Conservation (phyloP, 2,329 filamentous ascomycete genomes). For the Neopestalotiopsis rosae region DNA sequence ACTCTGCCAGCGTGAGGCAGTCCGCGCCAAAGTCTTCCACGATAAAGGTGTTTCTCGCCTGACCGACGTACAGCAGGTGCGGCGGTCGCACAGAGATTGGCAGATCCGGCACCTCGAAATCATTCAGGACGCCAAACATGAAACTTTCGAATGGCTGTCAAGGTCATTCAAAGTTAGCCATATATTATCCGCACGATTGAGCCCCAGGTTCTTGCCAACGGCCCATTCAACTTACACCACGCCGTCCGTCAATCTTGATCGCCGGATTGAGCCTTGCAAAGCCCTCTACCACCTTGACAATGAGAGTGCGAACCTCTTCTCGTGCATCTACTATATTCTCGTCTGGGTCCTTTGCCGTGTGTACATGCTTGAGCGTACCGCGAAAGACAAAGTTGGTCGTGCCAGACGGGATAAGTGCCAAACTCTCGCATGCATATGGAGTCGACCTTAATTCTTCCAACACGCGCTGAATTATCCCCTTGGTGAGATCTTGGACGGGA, state of each 20-base stretch:
- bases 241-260: background rate
- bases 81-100: background rate
- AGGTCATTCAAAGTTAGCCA: background rate
- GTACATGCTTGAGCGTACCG: slow-evolving; percentile 32
- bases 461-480: slow-evolving; percentile 23
- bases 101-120: background rate
- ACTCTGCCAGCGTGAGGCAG: background rate
- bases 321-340: background rate
- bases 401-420: slow-evolving; percentile 42
- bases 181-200: no score
- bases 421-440: slow-evolving; percentile 39
- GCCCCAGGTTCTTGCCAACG: background rate
- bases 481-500: background rate
- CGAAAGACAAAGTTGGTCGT: slow-evolving; percentile 48
- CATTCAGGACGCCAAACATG: background rate
- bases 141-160: background rate
- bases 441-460: slow-evolving; percentile 30
- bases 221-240: background rate
- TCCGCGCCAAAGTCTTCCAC: slow-evolving; percentile 4
- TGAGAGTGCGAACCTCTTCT: slow-evolving; percentile 26
- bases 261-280: slow-evolving; percentile 2
- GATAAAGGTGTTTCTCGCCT: background rate
- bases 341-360: background rate
- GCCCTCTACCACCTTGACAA: slow-evolving; percentile 38
- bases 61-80: background rate